Conservation (phyloP, 306 rosid genomes). For the Cercis canadensis region DNA sequence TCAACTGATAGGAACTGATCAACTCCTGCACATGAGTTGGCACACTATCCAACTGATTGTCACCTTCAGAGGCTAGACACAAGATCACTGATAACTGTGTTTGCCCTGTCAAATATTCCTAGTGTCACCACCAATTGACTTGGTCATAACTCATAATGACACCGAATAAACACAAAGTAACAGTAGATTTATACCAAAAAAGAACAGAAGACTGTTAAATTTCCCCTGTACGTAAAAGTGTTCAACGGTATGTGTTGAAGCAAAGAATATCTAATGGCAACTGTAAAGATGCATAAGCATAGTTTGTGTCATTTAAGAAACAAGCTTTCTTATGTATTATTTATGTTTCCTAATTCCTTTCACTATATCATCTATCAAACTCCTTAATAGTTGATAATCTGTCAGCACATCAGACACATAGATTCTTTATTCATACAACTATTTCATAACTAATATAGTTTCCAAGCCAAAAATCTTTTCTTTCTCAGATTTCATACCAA, state of each 20-base stretch:
- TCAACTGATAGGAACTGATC: slow-evolving; percentile 70
- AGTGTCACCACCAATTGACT: slow-evolving; percentile 32
- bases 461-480: not conserved
- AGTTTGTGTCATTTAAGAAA: not conserved
- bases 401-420: not conserved
- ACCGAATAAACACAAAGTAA: slow-evolving; percentile 9
- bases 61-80: slow-evolving; percentile 65
- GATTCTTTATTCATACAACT: not conserved
- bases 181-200: slow-evolving; percentile 7
- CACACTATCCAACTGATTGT: slow-evolving; percentile 52
- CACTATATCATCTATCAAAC: not conserved
- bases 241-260: not conserved
- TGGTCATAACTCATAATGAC: slow-evolving; percentile 7
- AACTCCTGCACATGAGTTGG: slow-evolving; percentile 62
- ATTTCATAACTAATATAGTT: slow-evolving; percentile 4
- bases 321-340: not conserved
- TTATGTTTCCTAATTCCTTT: not conserved
- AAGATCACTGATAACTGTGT: slow-evolving; percentile 65
- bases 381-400: slow-evolving; percentile 6
- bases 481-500: not conserved
- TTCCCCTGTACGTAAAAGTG: not conserved
- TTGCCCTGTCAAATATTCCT: slow-evolving; percentile 57
- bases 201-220: not conserved
- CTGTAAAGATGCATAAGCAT: slow-evolving; percentile 1
- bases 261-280: not conserved